Base-by-base conservation (phyloP, 2,329 filamentous ascomycete species). In the Cryphonectria carpinicola region DNA sequence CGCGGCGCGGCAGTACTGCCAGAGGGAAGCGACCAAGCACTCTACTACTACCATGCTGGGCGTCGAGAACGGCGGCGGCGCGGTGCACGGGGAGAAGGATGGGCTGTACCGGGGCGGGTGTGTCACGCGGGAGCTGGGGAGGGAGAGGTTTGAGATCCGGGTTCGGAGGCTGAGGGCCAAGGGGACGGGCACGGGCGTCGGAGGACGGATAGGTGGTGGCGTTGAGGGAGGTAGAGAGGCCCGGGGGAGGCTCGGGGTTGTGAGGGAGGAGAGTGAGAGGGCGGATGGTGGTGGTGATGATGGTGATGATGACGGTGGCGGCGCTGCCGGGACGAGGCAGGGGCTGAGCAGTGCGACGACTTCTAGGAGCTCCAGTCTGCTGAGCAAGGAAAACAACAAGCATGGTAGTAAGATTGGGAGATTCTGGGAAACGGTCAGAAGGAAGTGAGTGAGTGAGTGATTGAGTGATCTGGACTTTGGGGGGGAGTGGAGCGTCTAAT, bases 141-240 rank as follows among this genome's bases (percentile, higher is more conserved):
- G 71, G 43, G 68, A 72, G 25, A 67, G 68, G 62, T 72, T 72
- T 25, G 71, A 72, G 65, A 62, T 72, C 32, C 49, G 62, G n/a
- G 71, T 72, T 25, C 58, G 49, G 52, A 68, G 37, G 43, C 67
- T 72, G 35, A 46, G 49, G 54, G 71, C 71, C 14, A 67, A 39
- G 43, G 71, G 71, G 7, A 54, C n/a, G 41, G 66, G 71, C 41
- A 54, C 32, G 49, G 69, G 71, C 28, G 54, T 49, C n/a, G 68
- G 68, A 10, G 35, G 39, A 41, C 37, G n/a, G 56, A 62, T 43
- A 52, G 54, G 52, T 39, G 65, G 67, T 39, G 61, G 67, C 8
- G 60, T 35, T 39, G 68, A 11, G 54, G 54, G 22, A 28, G 56
- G 17, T 46, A 68, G 39, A 25, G 19, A 25, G 46, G 28, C 28